phyloP scores from a whole-genome alignment of 495 filamentous ascomycete genomes.

The Daldinia concentrica region DNA sequence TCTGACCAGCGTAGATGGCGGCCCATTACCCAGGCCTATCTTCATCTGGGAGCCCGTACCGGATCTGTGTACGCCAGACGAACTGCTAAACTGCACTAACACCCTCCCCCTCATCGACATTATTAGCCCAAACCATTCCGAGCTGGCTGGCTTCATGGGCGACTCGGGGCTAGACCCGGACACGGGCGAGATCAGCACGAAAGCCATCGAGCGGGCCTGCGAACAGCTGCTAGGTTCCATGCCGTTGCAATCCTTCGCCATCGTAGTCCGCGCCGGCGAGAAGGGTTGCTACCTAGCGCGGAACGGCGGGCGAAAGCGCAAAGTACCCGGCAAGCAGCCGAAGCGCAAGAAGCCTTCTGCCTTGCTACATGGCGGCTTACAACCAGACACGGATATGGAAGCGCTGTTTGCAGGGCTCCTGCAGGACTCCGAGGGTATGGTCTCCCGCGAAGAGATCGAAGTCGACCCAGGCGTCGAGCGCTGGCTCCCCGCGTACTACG shows the following conservation, averaged over 20 bases:
- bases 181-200: conserved; percentile 61
- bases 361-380: conserved; percentile 54
- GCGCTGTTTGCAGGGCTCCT: conserved; percentile 61
- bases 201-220: conserved; percentile 60
- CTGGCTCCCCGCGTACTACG: conserved; percentile 67
- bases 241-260: conserved; percentile 63
- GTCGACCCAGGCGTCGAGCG: conserved; percentile 63
- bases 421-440: conserved; percentile 58
- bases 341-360: conserved; percentile 53
- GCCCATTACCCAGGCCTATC: conserved; percentile 61
- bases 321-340: conserved; percentile 13
- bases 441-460: conserved; percentile 67
- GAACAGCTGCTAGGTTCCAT: conserved; percentile 62
- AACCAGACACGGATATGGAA: conserved; percentile 62
- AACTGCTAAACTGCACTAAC: conserved; percentile 76
- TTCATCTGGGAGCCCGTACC: conserved; percentile 97
- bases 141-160: conserved; percentile 83
- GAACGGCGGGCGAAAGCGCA: conserved; percentile 59
- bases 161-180: conserved; percentile 55
- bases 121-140: conserved; percentile 87
- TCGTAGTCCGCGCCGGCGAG: conserved; percentile 62
- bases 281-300: conserved; percentile 62
- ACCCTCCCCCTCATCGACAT: conserved; percentile 80
- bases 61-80: conserved; percentile 79
- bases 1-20: conserved; percentile 21